These are phyloP conservation scores for Globisporangium paddicum DNA, from an alignment of 352 stramenopile genomes.

Conservation along the genomic window DNA sequence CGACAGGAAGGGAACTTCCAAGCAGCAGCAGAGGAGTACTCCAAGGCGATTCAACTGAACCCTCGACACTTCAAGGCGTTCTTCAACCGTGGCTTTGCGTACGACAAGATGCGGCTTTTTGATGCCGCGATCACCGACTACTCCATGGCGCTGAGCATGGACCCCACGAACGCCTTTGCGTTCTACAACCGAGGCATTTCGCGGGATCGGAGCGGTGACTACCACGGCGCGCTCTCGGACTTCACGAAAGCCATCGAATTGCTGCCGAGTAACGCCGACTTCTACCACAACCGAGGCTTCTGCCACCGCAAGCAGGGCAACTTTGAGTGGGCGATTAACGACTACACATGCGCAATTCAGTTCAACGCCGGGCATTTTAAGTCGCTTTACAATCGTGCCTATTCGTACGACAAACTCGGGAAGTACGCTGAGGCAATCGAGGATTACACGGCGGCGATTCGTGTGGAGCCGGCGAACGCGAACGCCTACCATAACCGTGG, in stretches of 20 bases:
- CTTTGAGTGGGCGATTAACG: conserved; percentile 69
- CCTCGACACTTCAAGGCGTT: conserved; percentile 83
- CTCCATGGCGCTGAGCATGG: conserved; percentile 53
- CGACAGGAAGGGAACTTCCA: conserved; percentile 83
- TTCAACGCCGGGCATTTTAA: conserved; percentile 83
- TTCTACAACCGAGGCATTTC: conserved; percentile 86
- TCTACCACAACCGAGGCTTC: conserved; percentile 83
- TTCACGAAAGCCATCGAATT: conserved; percentile 79
- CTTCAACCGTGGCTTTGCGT: conserved; percentile 88
- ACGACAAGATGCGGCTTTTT: conserved; percentile 76
- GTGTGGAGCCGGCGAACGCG: conserved; percentile 62
- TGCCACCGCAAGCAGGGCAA: conserved; percentile 80
- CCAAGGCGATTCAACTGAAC: conserved; percentile 64
- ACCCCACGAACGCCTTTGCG: conserved; percentile 71
- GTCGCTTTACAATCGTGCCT: conserved; percentile 86
- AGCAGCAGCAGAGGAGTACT: conserved; percentile 74
- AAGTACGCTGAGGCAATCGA: conserved; percentile 53
- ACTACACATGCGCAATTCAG: conserved; percentile 72
- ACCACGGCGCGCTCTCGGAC: conserved; percentile 71
- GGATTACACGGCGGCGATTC: conserved; percentile 75
- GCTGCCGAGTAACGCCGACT: conserved; percentile 69
- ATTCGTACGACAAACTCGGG: conserved; percentile 82
- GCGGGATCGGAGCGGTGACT: conserved; percentile 79
- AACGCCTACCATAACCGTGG: conserved; percentile 85
- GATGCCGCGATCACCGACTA: conserved; percentile 78